These are phyloP conservation scores for Nelumbo lutea DNA, from an alignment of 164 flowering plant species.

Conservation along the genomic window DNA sequence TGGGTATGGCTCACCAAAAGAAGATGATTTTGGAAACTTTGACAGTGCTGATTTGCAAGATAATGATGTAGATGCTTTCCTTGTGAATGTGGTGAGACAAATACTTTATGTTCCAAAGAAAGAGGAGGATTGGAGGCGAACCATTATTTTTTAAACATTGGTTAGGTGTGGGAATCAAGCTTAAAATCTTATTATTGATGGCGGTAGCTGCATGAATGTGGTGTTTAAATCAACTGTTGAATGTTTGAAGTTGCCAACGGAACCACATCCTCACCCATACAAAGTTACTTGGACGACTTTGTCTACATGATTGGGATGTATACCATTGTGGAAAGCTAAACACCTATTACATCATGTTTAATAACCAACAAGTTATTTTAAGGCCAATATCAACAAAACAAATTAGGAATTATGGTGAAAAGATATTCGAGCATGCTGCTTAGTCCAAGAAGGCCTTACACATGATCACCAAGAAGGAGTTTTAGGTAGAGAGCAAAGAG, in stretches of 20 bases:
- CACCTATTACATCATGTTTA: neutral
- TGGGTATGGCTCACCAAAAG: too few species aligned
- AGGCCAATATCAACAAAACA: neutral
- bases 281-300: conserved; percentile 1
- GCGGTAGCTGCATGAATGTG: neutral
- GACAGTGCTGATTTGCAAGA: neutral
- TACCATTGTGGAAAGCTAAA: neutral
- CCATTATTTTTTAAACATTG: neutral
- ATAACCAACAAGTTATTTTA: neutral
- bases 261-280: neutral
- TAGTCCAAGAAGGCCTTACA: too few species aligned
- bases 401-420: neutral
- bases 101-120: neutral
- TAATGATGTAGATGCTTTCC: neutral
- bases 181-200: conserved; percentile 2
- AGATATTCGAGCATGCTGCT: too few species aligned
- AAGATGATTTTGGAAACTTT: too few species aligned
- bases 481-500: too few species aligned
- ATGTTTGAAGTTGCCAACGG: too few species aligned
- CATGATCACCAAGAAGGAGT: too few species aligned
- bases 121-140: neutral
- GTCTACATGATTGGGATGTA: conserved; percentile 1
- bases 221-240: too few species aligned
- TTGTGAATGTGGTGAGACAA: neutral
- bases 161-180: neutral